These are phyloP conservation scores for Batkoa obscura DNA, from an alignment of 371 early-diverging fungal species.

Conservation along the genomic window DNA sequence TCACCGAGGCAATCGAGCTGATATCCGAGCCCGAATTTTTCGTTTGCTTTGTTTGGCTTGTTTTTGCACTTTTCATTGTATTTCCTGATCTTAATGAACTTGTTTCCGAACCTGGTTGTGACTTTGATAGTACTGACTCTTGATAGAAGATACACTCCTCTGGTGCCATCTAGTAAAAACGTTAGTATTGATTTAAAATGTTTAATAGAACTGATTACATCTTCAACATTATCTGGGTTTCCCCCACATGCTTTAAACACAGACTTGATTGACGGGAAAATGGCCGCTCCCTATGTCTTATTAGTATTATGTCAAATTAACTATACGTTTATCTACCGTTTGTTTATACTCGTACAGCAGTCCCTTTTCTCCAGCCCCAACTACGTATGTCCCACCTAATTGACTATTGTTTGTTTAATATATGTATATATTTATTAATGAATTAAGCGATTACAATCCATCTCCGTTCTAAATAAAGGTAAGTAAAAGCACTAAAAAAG, in stretches of 20 bases:
- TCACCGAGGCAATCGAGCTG: no score
- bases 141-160: constrained; percentile 6
- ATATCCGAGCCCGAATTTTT: background rate
- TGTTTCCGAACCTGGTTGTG: background rate
- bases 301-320: background rate
- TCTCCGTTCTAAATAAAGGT: background rate
- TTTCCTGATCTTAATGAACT: background rate
- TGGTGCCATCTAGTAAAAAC: background rate
- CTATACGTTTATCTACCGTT: constrained; percentile 1
- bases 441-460: background rate
- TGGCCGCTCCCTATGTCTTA: constrained; percentile 1
- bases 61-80: background rate
- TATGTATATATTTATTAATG: background rate
- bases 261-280: constrained; percentile 3
- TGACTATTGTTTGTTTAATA: background rate
- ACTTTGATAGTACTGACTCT: background rate
- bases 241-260: constrained; percentile 5
- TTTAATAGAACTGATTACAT: background rate
- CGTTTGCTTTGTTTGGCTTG: background rate
- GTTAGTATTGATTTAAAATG: no score
- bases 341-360: constrained; percentile 4
- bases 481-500: background rate
- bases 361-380: constrained; percentile 3
- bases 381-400: constrained; percentile 6
- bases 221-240: constrained; percentile 5